Evolutionary conservation across 2,329 filamentous ascomycete genomes (phyloP).

Genomic region (Aspergillus ochraceus): DNA sequence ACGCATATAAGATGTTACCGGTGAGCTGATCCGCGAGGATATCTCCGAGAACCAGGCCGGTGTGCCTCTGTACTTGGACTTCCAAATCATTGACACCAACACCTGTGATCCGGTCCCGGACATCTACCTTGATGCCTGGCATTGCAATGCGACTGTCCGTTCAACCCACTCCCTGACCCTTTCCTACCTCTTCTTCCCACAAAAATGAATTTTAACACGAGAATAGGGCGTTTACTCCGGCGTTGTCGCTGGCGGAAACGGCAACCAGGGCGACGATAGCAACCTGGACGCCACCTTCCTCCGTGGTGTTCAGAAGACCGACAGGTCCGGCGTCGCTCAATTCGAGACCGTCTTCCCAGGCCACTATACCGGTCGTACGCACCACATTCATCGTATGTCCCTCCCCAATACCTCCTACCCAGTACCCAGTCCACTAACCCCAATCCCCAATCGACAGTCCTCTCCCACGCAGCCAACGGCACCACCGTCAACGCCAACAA

Average conservation of each 20-base stretch:
- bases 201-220: not conserved
- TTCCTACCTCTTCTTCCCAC: no score
- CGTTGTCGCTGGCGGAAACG: conserved; percentile 38
- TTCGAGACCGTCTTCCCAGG: conserved; percentile 49
- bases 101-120: conserved; percentile 43
- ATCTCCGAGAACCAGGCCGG: conserved; percentile 34
- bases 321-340: conserved; percentile 42
- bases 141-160: conserved; percentile 41
- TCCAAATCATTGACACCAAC: conserved; percentile 42
- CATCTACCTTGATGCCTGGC: conserved; percentile 42
- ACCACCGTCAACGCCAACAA: conserved; percentile 48
- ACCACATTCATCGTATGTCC: conserved; percentile 35
- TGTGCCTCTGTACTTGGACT: conserved; percentile 41
- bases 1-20: conserved; percentile 30
- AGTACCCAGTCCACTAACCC: not conserved
- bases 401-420: not conserved
- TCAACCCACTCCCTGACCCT: not conserved
- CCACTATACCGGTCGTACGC: conserved; percentile 44
- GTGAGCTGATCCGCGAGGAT: conserved; percentile 41
- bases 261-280: conserved; percentile 35
- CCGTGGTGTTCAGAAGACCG: conserved; percentile 47
- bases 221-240: conserved; percentile 41
- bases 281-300: conserved; percentile 47
- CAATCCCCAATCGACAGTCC: conserved; percentile 16
- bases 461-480: conserved; percentile 32